phyloP scores from a whole-genome alignment of 768 basidiomycete species.

The Tylopilus sp. region DNA sequence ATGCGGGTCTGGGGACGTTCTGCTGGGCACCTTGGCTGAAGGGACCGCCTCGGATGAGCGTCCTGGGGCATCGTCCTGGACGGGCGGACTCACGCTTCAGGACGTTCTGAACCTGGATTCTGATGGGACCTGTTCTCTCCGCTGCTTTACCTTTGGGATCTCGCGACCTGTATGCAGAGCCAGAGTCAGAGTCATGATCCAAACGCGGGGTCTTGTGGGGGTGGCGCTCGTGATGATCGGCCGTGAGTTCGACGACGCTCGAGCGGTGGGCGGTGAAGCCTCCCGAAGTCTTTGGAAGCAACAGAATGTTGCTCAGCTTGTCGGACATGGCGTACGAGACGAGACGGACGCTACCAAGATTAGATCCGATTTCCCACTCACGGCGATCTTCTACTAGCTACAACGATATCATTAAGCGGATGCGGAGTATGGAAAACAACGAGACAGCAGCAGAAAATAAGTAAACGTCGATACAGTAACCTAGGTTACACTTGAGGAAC shows the following conservation, averaged over 20 bases:
- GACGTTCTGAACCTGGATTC: constrained; percentile 47
- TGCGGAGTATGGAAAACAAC: not conserved
- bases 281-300: constrained; percentile 49
- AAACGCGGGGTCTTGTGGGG: constrained; percentile 68
- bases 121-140: constrained; percentile 38
- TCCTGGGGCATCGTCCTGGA: not conserved
- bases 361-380: not conserved
- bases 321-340: constrained; percentile 32
- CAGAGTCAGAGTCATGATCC: constrained; percentile 63
- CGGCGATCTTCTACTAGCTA: not conserved
- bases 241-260: constrained; percentile 32
- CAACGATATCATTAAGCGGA: no score
- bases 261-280: constrained; percentile 45
- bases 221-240: constrained; percentile 41
- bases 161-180: constrained; percentile 57
- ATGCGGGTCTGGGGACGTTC: constrained; percentile 19
- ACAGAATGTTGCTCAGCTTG: constrained; percentile 37
- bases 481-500: not conserved
- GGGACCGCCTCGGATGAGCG: not conserved
- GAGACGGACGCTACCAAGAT: not conserved
- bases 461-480: not conserved
- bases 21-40: constrained; percentile 12
- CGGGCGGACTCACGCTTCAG: constrained; percentile 32
- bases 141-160: constrained; percentile 24
- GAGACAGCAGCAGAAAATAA: not conserved